phyloP scores from a whole-genome alignment of 2,329 filamentous ascomycete species.

The Hirsutella thompsonii region DNA sequence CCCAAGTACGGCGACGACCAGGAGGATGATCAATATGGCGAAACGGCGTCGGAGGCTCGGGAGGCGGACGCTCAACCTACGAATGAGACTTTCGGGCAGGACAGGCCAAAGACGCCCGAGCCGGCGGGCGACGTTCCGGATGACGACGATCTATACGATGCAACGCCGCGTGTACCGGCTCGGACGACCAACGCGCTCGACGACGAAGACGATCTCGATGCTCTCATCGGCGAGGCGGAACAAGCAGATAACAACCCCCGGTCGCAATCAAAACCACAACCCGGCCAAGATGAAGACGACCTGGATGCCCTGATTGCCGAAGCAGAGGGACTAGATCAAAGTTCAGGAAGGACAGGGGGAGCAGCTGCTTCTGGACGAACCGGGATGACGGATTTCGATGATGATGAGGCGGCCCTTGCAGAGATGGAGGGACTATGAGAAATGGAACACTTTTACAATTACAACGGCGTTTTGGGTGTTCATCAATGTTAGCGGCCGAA shows the following conservation, averaged over 20 bases:
- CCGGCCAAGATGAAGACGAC: slow-evolving; percentile 24
- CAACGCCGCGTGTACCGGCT: slow-evolving; percentile 28
- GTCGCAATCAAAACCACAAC: neutral
- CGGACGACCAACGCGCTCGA: slow-evolving; percentile 18
- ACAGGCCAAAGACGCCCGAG: slow-evolving; percentile 12
- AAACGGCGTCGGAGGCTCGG: slow-evolving; percentile 2
- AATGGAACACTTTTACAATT: neutral
- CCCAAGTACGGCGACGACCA: slow-evolving; percentile 28
- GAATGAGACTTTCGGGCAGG: neutral
- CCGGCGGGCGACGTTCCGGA: slow-evolving; percentile 16
- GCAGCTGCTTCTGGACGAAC: slow-evolving; percentile 8
- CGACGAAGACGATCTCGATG: slow-evolving; percentile 40
- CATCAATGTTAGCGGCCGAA: too few relatives aligned
- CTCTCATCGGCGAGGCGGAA: slow-evolving; percentile 37
- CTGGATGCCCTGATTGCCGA: slow-evolving; percentile 41
- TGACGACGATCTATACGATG: slow-evolving; percentile 42
- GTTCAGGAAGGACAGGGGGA: slow-evolving; percentile 1
- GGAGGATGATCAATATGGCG: slow-evolving; percentile 14
- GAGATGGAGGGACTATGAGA: slow-evolving; percentile 45
- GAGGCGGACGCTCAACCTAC: neutral
- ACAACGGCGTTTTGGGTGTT: neutral
- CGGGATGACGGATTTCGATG: slow-evolving; percentile 31
- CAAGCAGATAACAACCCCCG: slow-evolving; percentile 5
- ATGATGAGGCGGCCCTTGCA: slow-evolving; percentile 57
- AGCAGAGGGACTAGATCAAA: slow-evolving; percentile 18